Base-by-base conservation (phyloP, 2,329 filamentous ascomycete species). In the Pyricularia sp. region DNA sequence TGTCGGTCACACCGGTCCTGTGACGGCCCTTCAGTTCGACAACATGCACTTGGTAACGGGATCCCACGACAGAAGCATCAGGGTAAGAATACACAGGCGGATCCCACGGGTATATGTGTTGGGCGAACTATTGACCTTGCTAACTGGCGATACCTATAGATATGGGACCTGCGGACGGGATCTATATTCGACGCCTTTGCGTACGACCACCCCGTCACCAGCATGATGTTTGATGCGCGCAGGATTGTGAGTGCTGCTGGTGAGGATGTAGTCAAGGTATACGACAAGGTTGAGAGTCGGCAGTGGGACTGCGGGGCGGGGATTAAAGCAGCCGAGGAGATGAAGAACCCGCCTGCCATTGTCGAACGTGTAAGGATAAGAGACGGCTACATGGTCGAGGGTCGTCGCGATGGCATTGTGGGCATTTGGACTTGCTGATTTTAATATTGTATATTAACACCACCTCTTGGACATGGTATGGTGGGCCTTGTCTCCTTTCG, bases 261-360 rank as follows among this genome's bases (percentile, higher is more conserved):
- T 61, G 95, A 98, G 79, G 90, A 93, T 75, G 93, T 98, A 28
- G 94, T 95, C 74, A 99, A 99, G 81, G 91, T 99, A 70, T 99
- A 98, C 81, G 95, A 99, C 81, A 98, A 98, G 84, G 90, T 93
- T 3, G 95, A 99, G 77, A 93, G 93, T 59, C 85, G 92, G 71
- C 95, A 98, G 79, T 99, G 95, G 95, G 93, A 97, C 78, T 97
- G 94, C 79, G 95, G 95, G 68, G 90, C 93, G 2, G 94, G 94
- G 50, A 88, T 91, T 65, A 85, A 84, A 3, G 89, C 89, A 70
- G 87, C 88, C 25, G 88, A 91, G 68, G 85, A 88, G 69, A 87
- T 85, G 14, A 88, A 87, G 73, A 84, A 82, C 67, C 64, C 64
- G 69, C 85, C 89, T 7, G 85, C 89, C 17, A 84, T 90, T 69